Conservation (phyloP, 495 filamentous ascomycete genomes). For the Copromyces sp. region DNA sequence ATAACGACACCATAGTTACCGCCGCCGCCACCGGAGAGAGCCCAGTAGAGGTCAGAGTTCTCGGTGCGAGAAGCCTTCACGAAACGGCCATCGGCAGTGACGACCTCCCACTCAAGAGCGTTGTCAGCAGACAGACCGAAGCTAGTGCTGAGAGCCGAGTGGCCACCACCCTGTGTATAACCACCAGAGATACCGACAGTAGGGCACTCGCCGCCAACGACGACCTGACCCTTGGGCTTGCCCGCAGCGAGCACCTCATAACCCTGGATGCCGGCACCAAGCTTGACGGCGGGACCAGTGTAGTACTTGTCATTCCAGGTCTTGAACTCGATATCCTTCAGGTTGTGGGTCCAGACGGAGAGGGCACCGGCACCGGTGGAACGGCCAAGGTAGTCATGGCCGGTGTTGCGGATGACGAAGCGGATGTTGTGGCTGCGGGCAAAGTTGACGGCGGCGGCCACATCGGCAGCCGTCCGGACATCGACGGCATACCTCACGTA, state of each 20-base stretch:
- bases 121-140: slow-evolving; percentile 55
- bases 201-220: slow-evolving; percentile 43
- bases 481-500: slow-evolving; percentile 48
- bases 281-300: slow-evolving; percentile 37
- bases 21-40: slow-evolving; percentile 45
- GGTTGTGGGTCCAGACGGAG: slow-evolving; percentile 42
- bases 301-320: slow-evolving; percentile 32
- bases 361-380: slow-evolving; percentile 43
- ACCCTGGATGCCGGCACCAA: slow-evolving; percentile 51
- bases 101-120: slow-evolving; percentile 48
- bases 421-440: slow-evolving; percentile 34
- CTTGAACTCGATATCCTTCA: slow-evolving; percentile 37
- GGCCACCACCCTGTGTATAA: slow-evolving; percentile 54
- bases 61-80: slow-evolving; percentile 37
- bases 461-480: slow-evolving; percentile 27
- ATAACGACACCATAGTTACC: slow-evolving; percentile 42
- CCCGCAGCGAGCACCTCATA: slow-evolving; percentile 40
- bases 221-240: slow-evolving; percentile 31
- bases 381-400: slow-evolving; percentile 38
- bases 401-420: slow-evolving; percentile 39
- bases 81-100: slow-evolving; percentile 38
- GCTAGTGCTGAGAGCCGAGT: slow-evolving; percentile 39
- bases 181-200: slow-evolving; percentile 44
- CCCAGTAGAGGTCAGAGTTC: slow-evolving; percentile 51
- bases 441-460: slow-evolving; percentile 36